Base-by-base conservation (phyloP, 768 basidiomycete genomes). In the Cyathus striatus region DNA sequence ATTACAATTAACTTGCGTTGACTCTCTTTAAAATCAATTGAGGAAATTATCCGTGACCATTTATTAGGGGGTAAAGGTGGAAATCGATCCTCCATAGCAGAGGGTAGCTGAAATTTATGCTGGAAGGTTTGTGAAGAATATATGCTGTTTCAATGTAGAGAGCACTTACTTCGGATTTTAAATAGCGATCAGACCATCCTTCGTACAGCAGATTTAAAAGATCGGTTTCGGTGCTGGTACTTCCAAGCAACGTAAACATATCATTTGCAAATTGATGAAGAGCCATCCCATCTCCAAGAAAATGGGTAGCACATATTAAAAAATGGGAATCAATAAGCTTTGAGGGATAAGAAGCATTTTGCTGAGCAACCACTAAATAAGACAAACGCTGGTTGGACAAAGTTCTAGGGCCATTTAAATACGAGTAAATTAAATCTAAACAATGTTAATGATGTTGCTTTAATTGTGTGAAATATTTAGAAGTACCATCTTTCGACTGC, bases 261-360 rank as follows among this genome's bases (percentile, higher is more conserved):
- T 90, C 86, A 58, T 89, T 88, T 20, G 85, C 86, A 48, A 84
- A 86, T 46, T 77, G 72, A 61, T 91, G 88, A 14, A 91, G 70
- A 1, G 88, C 85, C 82, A 90, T 90, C 17, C 90, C 90, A 56
- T 93, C 90, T 16, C 88, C 89, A 37, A 91, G 60, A 59, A 84
- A 91, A 57, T 93, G 90, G 5, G 85, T 78, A 3, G 85, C 81
- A 49, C 82, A 83, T 38, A 93, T 73, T 48, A 88, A 64, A 42
- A 90, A 61, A 54, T 90, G 78, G 53, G 72, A 81, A 41, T 75
- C 23, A n/a, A n/a, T n/a, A n/a, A n/a, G n/a, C n/a, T n/a, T n/a
- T n/a, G n/a, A n/a, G n/a, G n/a, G n/a, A n/a, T n/a, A n/a, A n/a
- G n/a, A n/a, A n/a, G n/a, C n/a, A n/a, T n/a, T n/a, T n/a, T n/a